These are phyloP conservation scores for Xylariaceae sp. DNA, from an alignment of 2,329 filamentous ascomycete species.

Conservation along the genomic window DNA sequence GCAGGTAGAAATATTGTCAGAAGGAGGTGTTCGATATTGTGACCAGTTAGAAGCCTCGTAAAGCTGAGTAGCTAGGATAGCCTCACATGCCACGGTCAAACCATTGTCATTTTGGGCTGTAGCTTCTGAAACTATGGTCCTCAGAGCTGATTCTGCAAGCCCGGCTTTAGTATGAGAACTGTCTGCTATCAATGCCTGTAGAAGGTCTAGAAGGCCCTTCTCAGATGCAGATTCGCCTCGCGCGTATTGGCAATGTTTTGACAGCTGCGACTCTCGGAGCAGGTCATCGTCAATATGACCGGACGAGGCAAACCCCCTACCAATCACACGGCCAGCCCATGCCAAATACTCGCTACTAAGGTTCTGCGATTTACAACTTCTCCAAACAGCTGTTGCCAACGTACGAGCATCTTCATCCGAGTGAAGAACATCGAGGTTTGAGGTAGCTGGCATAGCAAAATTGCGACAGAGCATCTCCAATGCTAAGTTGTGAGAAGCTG, in stretches of 20 bases:
- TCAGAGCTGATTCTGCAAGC: slow-evolving; percentile 57
- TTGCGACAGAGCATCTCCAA: slow-evolving; percentile 69
- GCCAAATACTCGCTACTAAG: slow-evolving; percentile 67
- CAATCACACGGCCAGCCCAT: slow-evolving; percentile 83
- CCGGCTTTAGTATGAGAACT: slow-evolving; percentile 54
- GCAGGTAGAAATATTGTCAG: slow-evolving; percentile 40
- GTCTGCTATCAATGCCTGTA: slow-evolving; percentile 59
- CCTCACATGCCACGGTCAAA: slow-evolving; percentile 48
- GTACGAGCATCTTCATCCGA: slow-evolving; percentile 59
- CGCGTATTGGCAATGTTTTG: slow-evolving; percentile 45
- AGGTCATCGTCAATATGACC: slow-evolving; percentile 62
- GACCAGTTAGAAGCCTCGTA: slow-evolving; percentile 54
- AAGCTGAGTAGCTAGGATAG: slow-evolving; percentile 49
- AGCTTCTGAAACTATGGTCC: slow-evolving; percentile 54
- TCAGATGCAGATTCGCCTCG: slow-evolving; percentile 55
- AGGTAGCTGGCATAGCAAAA: slow-evolving; percentile 60
- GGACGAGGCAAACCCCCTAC: slow-evolving; percentile 74
- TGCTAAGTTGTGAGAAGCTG: slow-evolving; percentile 65
- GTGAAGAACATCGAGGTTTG: slow-evolving; percentile 63
- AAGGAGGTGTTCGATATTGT: slow-evolving; percentile 51
- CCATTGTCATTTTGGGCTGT: slow-evolving; percentile 43
- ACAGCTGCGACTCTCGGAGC: slow-evolving; percentile 55
- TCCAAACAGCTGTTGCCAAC: slow-evolving; percentile 67
- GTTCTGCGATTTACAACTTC: slow-evolving; percentile 63
- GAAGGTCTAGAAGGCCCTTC: slow-evolving; percentile 55